A percentile compares a stretch with the other conserved stretches of the same genome.
Evolutionary conservation across 495 filamentous ascomycete species (phyloP).

Genomic region (Thermothielavioides terrestris): DNA sequence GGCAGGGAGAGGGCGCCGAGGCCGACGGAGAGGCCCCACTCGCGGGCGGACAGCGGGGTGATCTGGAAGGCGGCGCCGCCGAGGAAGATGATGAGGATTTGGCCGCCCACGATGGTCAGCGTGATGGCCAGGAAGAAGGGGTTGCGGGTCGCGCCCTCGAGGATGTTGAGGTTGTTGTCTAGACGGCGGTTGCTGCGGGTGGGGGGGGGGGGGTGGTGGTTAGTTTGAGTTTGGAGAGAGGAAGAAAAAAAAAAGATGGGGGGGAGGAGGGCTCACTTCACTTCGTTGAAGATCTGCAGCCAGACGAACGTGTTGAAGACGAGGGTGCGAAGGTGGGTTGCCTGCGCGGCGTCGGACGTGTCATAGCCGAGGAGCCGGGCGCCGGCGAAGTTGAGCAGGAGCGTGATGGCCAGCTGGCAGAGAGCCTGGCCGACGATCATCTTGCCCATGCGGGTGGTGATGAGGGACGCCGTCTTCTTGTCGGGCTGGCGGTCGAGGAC

Average conservation of each 20-base stretch:
- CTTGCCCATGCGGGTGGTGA: slow-evolving; percentile 83
- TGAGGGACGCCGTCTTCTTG: slow-evolving; percentile 61
- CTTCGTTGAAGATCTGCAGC: slow-evolving; percentile 94
- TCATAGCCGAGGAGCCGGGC: slow-evolving; percentile 46
- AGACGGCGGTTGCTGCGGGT: slow-evolving; percentile 50
- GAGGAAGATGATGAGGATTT: slow-evolving; percentile 72
- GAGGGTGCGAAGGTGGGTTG: slow-evolving; percentile 50
- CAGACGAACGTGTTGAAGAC: slow-evolving; percentile 94
- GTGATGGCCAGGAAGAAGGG: slow-evolving; percentile 78
- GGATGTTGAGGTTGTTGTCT: slow-evolving; percentile 84
- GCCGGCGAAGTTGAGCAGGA: slow-evolving; percentile 69
- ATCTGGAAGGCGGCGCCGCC: slow-evolving; percentile 66
- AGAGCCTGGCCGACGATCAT: slow-evolving; percentile 86
- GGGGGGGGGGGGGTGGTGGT: not conserved
- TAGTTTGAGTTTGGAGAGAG: too few relatives aligned
- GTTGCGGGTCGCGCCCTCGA: slow-evolving; percentile 74
- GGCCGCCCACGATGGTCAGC: slow-evolving; percentile 76
- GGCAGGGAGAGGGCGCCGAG: slow-evolving; percentile 63
- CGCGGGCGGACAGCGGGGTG: slow-evolving; percentile 44
- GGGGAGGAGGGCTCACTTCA: slow-evolving; percentile 51
- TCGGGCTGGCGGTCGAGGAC: slow-evolving; percentile 74
- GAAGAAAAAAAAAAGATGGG: not conserved
- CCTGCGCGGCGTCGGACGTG: slow-evolving; percentile 10
- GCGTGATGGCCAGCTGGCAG: slow-evolving; percentile 69
- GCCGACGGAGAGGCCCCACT: slow-evolving; percentile 69